Percentiles rank a stretch among this genome's conserved stretches.
Evolutionary conservation across 1,139 yeast genomes (phyloP).

Genomic region (Hansenula anomala): DNA sequence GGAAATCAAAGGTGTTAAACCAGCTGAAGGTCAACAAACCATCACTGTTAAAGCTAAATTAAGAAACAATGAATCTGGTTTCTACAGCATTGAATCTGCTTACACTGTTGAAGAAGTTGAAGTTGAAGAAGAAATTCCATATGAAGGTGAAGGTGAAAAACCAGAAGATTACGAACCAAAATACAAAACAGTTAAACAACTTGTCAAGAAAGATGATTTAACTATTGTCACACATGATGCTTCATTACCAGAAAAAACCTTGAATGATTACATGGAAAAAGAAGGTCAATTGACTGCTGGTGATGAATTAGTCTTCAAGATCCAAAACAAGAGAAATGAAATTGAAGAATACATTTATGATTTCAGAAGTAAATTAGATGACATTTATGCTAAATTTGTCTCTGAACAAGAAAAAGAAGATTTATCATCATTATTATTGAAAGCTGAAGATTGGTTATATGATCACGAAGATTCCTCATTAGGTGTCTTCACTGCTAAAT

Average conservation of each 20-base stretch:
- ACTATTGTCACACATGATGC: slow-evolving; percentile 53
- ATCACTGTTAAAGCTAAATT: slow-evolving; percentile 90
- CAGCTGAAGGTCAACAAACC: slow-evolving; percentile 69
- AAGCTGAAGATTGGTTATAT: slow-evolving; percentile 97
- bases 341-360: slow-evolving; percentile 98
- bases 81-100: slow-evolving; percentile 91
- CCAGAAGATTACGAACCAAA: slow-evolving; percentile 78
- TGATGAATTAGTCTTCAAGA: slow-evolving; percentile 96
- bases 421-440: slow-evolving; percentile 66
- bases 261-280: slow-evolving; percentile 66
- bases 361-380: slow-evolving; percentile 95
- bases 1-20: slow-evolving; percentile 81
- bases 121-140: slow-evolving; percentile 80
- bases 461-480: slow-evolving; percentile 96
- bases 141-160: slow-evolving; percentile 60
- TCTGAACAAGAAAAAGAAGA: slow-evolving; percentile 84
- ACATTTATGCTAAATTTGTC: slow-evolving; percentile 84
- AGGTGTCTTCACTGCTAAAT: slow-evolving; percentile 96
- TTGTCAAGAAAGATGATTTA: slow-evolving; percentile 87
- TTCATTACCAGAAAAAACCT: slow-evolving; percentile 55
- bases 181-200: slow-evolving; percentile 87
- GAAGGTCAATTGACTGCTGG: slow-evolving; percentile 82
- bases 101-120: slow-evolving; percentile 90
- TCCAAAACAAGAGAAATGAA: slow-evolving; percentile 98
- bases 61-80: slow-evolving; percentile 96